Evolutionary conservation across 495 filamentous ascomycete species (phyloP).

Genomic region (Staphylotrichum tortipilum): DNA sequence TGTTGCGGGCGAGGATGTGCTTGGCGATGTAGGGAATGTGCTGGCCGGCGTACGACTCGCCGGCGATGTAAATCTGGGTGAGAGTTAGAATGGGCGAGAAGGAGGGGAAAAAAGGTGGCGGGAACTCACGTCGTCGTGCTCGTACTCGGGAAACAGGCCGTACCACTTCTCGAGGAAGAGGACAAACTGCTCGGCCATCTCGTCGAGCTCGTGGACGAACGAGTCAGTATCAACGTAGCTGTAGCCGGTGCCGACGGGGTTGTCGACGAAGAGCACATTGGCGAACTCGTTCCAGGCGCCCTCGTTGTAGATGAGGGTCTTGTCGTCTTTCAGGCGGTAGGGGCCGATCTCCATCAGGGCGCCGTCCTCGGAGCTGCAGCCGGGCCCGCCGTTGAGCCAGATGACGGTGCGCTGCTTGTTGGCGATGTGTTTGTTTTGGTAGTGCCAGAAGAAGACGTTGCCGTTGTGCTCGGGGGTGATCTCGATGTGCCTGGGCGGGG

Average conservation of each 20-base stretch:
- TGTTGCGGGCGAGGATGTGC: conserved; percentile 79
- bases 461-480: conserved; percentile 75
- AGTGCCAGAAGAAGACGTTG: conserved; percentile 98
- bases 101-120: not conserved
- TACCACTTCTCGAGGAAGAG: conserved; percentile 88
- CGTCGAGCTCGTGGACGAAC: conserved; percentile 72
- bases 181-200: conserved; percentile 86
- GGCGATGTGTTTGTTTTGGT: conserved; percentile 88
- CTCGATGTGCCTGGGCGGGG: conserved; percentile 71
- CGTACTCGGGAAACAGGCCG: conserved; percentile 80
- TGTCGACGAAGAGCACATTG: conserved; percentile 91
- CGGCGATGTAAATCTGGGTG: conserved; percentile 76
- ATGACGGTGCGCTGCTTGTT: conserved; percentile 87
- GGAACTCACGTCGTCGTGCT: conserved; percentile 76
- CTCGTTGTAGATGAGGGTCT: conserved; percentile 70
- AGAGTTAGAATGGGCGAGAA: conserved; percentile 8
- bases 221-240: conserved; percentile 87
- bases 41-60: conserved; percentile 95
- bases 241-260: conserved; percentile 92
- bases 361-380: conserved; percentile 94
- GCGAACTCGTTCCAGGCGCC: conserved; percentile 97
- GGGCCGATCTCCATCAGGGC: conserved; percentile 97
- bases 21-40: conserved; percentile 94
- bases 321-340: conserved; percentile 69
- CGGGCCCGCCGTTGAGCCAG: conserved; percentile 95